phyloP scores from a whole-genome alignment of 352 stramenopile genomes.

The Phytophthora sojae region DNA sequence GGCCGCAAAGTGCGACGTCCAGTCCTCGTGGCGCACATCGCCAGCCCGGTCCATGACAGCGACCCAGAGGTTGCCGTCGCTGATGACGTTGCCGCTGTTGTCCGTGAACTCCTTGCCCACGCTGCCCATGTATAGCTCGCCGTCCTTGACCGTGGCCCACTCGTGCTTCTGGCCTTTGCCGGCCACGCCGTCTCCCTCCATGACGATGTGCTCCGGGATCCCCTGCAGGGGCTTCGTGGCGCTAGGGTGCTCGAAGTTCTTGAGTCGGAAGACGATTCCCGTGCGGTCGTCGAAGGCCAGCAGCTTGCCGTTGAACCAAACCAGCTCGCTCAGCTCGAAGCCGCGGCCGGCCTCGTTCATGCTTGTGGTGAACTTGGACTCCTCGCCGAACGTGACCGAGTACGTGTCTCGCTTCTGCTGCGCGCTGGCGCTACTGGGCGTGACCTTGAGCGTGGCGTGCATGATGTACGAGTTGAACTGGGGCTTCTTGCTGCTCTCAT shows the following conservation, averaged over 20 bases:
- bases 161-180: slow-evolving; percentile 99
- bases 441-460: slow-evolving; percentile 89
- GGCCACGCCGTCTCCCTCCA: slow-evolving; percentile 96
- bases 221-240: slow-evolving; percentile 75
- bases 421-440: slow-evolving; percentile 40
- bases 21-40: slow-evolving; percentile 93
- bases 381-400: slow-evolving; percentile 71
- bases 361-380: slow-evolving; percentile 76
- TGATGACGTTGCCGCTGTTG: slow-evolving; percentile 91
- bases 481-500: slow-evolving; percentile 90
- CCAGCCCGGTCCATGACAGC: slow-evolving; percentile 88
- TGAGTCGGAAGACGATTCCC: slow-evolving; percentile 98
- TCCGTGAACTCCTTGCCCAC: slow-evolving; percentile 96
- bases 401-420: slow-evolving; percentile 56
- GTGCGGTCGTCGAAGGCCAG: slow-evolving; percentile 98
- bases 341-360: slow-evolving; percentile 96
- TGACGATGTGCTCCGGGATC: slow-evolving; percentile 96
- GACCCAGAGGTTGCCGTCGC: slow-evolving; percentile 98
- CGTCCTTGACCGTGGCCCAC: slow-evolving; percentile 99
- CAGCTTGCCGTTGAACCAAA: slow-evolving; percentile 89
- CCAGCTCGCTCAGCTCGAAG: slow-evolving; percentile 96
- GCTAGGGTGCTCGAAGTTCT: slow-evolving; percentile 78
- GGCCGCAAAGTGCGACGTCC: slow-evolving; percentile 93
- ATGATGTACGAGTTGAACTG: slow-evolving; percentile 93
- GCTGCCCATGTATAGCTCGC: slow-evolving; percentile 97